Percentiles rank a stretch among this genome's conserved stretches.
Conservation (phyloP, 495 filamentous ascomycete species). For the Penicillium diatomitis region DNA sequence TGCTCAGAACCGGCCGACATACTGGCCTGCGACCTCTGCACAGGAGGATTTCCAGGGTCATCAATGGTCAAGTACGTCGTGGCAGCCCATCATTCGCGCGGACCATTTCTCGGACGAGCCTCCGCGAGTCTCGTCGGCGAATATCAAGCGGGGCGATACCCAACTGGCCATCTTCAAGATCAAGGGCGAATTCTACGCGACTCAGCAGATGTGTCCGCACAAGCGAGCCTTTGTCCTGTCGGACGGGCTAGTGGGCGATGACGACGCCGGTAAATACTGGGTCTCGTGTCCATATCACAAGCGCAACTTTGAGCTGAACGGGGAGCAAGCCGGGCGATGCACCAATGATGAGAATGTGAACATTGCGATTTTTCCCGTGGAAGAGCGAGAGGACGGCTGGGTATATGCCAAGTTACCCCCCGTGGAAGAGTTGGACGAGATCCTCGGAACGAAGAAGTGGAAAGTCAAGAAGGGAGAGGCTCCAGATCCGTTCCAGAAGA, state of each 20-base stretch:
- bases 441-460: slow-evolving; percentile 76
- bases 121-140: slow-evolving; percentile 58
- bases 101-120: slow-evolving; percentile 60
- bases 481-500: slow-evolving; percentile 51
- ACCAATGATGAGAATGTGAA: slow-evolving; percentile 67
- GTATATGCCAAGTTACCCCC: slow-evolving; percentile 83
- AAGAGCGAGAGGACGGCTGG: slow-evolving; percentile 70
- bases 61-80: slow-evolving; percentile 64
- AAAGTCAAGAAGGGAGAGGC: slow-evolving; percentile 70
- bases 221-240: slow-evolving; percentile 87
- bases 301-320: slow-evolving; percentile 75
- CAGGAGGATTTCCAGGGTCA: slow-evolving; percentile 66
- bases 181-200: slow-evolving; percentile 74
- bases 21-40: slow-evolving; percentile 68
- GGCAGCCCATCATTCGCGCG: slow-evolving; percentile 77
- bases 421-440: slow-evolving; percentile 72
- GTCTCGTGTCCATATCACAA: slow-evolving; percentile 91
- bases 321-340: slow-evolving; percentile 60
- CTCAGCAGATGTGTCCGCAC: slow-evolving; percentile 97
- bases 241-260: slow-evolving; percentile 81
- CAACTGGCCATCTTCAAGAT: slow-evolving; percentile 90
- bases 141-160: slow-evolving; percentile 81
- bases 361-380: slow-evolving; percentile 78
- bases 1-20: slow-evolving; percentile 65
- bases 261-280: slow-evolving; percentile 57